phyloP scores from a whole-genome alignment of 139 green algal species.

The Ettlia oleoabundans region DNA sequence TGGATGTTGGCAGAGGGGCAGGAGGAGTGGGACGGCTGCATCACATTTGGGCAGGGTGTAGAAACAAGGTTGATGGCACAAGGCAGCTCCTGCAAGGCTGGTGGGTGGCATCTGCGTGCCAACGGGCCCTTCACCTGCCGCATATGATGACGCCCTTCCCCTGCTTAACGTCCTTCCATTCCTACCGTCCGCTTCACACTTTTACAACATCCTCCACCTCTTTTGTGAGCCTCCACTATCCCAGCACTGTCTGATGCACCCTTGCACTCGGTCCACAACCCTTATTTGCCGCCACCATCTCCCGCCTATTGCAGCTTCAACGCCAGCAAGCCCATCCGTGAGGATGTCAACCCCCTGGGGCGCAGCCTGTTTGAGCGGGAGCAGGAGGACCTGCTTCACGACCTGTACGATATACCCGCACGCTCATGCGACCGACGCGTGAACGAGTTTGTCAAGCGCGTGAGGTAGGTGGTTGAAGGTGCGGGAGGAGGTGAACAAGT shows the following conservation, averaged over 20 bases:
- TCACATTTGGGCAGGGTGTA: too few relatives aligned
- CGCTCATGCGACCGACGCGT: constrained; percentile 86
- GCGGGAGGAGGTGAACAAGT: neutral
- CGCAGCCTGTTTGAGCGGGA: constrained; percentile 89
- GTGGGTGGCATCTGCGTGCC: too few relatives aligned
- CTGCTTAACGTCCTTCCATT: too few relatives aligned
- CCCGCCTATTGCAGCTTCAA: constrained; percentile 74
- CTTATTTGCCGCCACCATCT: constrained; percentile 37
- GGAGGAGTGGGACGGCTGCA: too few relatives aligned
- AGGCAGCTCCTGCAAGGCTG: too few relatives aligned
- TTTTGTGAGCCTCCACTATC: neutral
- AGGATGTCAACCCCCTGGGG: constrained; percentile 80
- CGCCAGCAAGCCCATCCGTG: constrained; percentile 53
- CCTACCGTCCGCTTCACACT: too few relatives aligned
- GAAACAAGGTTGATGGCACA: too few relatives aligned
- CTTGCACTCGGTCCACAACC: neutral
- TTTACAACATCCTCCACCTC: too few relatives aligned
- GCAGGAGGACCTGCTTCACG: constrained; percentile 87
- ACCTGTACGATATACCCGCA: constrained; percentile 92
- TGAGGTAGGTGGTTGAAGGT: constrained; percentile 51
- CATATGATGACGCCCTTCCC: too few relatives aligned
- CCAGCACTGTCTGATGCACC: neutral
- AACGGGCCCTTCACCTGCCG: too few relatives aligned
- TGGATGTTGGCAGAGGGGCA: too few relatives aligned
- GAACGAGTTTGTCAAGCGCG: constrained; percentile 99